A percentile compares a stretch with the other conserved stretches of the same genome.
Conservation (phyloP, 1,284 basidiomycete genomes). For the Sanghuangporus baumii region DNA sequence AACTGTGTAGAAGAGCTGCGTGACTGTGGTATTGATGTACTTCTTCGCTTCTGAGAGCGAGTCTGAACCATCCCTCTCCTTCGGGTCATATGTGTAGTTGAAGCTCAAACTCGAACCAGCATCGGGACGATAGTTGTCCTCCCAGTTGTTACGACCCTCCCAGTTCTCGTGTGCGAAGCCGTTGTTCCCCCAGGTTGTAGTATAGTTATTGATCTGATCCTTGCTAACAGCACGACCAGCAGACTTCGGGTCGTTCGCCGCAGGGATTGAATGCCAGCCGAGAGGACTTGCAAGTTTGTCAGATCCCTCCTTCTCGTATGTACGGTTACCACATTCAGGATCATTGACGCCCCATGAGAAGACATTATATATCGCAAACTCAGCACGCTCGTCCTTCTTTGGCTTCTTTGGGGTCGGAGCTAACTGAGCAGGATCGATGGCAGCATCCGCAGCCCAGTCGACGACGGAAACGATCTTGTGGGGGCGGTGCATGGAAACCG, state of each 20-base stretch:
- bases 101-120: constrained; percentile 54
- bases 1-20: constrained; percentile 91
- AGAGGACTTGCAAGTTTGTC: constrained; percentile 75
- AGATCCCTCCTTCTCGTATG: constrained; percentile 54
- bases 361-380: constrained; percentile 57
- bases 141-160: constrained; percentile 74
- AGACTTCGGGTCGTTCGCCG: constrained; percentile 46
- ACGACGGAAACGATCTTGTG: constrained; percentile 74
- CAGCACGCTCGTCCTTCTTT: constrained; percentile 29
- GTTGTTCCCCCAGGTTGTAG: constrained; percentile 88
- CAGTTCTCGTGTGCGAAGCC: constrained; percentile 88
- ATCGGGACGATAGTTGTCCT: constrained; percentile 77
- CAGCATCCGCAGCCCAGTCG: constrained; percentile 76
- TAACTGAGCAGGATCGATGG: constrained; percentile 34
- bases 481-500: constrained; percentile 56
- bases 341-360: constrained; percentile 76
- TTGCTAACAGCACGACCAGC: constrained; percentile 24
- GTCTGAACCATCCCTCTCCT: constrained; percentile 40
- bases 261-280: constrained; percentile 82
- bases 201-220: constrained; percentile 54
- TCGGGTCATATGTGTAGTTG: constrained; percentile 58
- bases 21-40: constrained; percentile 81
- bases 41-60: constrained; percentile 64
- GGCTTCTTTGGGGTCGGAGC: constrained; percentile 27
- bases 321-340: constrained; percentile 55